A percentile compares a stretch with the other conserved stretches of the same genome.
Evolutionary conservation across 495 filamentous ascomycete species (phyloP).

Genomic region (Aspergillus panamensis): DNA sequence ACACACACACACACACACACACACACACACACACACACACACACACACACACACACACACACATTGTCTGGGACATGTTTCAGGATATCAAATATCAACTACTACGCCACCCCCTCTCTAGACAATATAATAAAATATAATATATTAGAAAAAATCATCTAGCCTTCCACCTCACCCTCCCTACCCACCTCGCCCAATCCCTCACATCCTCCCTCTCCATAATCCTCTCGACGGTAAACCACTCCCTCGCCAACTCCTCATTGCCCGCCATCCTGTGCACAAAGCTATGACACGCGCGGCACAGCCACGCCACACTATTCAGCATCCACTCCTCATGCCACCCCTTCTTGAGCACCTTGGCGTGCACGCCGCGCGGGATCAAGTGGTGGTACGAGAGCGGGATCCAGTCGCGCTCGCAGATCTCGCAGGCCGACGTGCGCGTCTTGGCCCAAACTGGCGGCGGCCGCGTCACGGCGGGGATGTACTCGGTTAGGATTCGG

Average conservation of each 20-base stretch:
- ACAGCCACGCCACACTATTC: conserved; percentile 84
- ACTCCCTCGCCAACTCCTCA: conserved; percentile 75
- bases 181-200: conserved; percentile 66
- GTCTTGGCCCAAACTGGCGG: conserved; percentile 60
- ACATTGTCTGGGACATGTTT: too few species aligned
- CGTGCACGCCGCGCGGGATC: conserved; percentile 72
- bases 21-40: too few species aligned
- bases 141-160: conserved; percentile 19
- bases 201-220: conserved; percentile 68
- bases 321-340: conserved; percentile 76
- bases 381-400: conserved; percentile 81
- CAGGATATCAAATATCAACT: too few species aligned
- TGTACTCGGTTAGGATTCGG: conserved; percentile 58
- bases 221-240: conserved; percentile 67
- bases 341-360: conserved; percentile 72
- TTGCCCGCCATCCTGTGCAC: conserved; percentile 74
- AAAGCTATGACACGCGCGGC: conserved; percentile 81
- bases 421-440: conserved; percentile 63
- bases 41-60: too few species aligned
- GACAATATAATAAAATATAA: too few species aligned
- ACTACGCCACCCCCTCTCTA: too few species aligned
- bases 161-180: conserved; percentile 62
- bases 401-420: conserved; percentile 76
- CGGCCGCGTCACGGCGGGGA: conserved; percentile 48
- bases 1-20: too few species aligned